These are phyloP conservation scores for Nymphaea colorata DNA, from an alignment of 164 flowering plant genomes.

Conservation along the genomic window DNA sequence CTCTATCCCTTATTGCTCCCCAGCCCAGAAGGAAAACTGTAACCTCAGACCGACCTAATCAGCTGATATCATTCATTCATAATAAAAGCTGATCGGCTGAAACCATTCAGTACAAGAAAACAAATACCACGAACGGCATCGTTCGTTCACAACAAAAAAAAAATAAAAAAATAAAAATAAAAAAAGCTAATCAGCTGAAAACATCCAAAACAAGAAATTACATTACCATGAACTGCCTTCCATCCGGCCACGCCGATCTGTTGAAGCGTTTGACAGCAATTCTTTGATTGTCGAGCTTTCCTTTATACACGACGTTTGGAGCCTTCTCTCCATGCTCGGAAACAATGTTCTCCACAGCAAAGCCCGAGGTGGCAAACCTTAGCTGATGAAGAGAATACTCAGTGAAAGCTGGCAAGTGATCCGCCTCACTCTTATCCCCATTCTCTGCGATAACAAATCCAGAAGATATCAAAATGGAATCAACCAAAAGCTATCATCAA, in stretches of 20 bases:
- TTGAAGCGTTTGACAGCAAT: constrained; percentile 84
- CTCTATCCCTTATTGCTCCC: no score
- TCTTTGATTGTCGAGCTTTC: constrained; percentile 71
- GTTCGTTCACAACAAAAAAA: no score
- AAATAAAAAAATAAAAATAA: no score
- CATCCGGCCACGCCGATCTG: constrained; percentile 87
- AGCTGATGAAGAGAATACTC: constrained; percentile 71
- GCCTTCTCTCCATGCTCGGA: constrained; percentile 98
- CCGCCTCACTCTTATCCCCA: constrained; percentile 37
- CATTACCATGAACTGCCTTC: constrained; percentile 70
- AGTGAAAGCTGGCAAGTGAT: constrained; percentile 48
- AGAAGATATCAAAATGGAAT: constrained; percentile 56
- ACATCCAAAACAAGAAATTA: no score
- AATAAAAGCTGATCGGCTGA: no score
- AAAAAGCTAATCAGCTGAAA: no score
- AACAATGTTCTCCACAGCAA: constrained; percentile 78
- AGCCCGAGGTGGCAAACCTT: constrained; percentile 72
- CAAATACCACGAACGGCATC: no score
- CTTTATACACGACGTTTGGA: constrained; percentile 90
- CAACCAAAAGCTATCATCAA: constrained; percentile 30
- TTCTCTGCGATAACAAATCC: constrained; percentile 38
- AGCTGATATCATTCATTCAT: no score
- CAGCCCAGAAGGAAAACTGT: no score
- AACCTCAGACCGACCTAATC: no score
- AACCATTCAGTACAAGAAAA: no score